Base-by-base conservation (phyloP, 2,329 filamentous ascomycete genomes). In the Lecanoromycetidae sp. region DNA sequence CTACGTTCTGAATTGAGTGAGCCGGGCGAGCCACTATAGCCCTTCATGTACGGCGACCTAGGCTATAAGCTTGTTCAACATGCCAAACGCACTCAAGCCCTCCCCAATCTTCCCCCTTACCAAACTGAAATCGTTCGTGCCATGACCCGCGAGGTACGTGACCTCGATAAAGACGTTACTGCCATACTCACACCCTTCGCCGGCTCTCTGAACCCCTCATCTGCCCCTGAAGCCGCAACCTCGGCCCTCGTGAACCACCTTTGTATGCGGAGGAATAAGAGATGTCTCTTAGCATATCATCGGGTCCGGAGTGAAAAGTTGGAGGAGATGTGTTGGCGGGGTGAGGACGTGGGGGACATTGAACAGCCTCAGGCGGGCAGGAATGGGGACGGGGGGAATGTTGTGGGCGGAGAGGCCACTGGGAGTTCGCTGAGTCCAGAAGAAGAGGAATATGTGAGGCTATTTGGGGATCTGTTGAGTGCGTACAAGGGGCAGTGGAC, bases 401-500 rank as follows among this genome's bases (percentile, higher is more conserved):
- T 66, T 48, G 68, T 66, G 19, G 56, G 56, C 8, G 72, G 77
- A 46, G 69, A 66, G 23, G 69, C 67, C 19, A 79, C 62, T 33
- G 35, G 30, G 50, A 90, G 82, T 68, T 90, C 84, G 58, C 69
- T 96, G 50, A 94, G 87, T 58, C 88, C 91, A 0, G 90, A 96
- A 62, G 91, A 98, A 63, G 88, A 95, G 63, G 91, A 96, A 57
- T 98, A 95, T 60, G 84, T 94, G 48, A 76, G 90, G 51, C 82
- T 88, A 59, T 98, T 95, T 61, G 82, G 83, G 54, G 88, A 98
- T 59, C 71, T 98, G 55, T 69, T 98, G 46, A 87, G 90, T n/a
- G 86, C 87, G 2, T 95, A 93, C 66, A 98, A 98, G 63, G 91
- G 91, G 1, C 87, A 94, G 59, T 98, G 90, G 90, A 96, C 90